Conservation (phyloP, 805 yeast genomes). For the Candida tallmaniae region DNA sequence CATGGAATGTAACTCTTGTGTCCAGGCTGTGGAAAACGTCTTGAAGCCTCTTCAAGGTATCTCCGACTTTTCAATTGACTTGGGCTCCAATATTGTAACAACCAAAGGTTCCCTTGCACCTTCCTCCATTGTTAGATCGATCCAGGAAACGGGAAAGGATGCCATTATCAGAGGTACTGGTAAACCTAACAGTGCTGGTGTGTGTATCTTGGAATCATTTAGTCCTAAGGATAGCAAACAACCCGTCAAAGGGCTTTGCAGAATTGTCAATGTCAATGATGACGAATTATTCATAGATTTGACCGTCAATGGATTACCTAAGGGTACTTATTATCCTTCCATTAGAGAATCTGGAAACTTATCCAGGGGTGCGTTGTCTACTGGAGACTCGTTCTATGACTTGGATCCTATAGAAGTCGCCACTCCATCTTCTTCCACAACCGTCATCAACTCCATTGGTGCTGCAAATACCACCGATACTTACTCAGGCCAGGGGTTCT, state of each 20-base stretch:
- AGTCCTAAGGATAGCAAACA: slow-evolving; percentile 39
- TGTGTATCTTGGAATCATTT: slow-evolving; percentile 78
- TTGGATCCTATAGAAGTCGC: slow-evolving; percentile 38
- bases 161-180: slow-evolving; percentile 94
- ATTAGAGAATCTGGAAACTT: slow-evolving; percentile 72
- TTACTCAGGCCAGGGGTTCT: slow-evolving; percentile 34
- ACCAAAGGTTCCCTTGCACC: slow-evolving; percentile 75
- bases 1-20: slow-evolving; percentile 73
- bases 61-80: slow-evolving; percentile 49
- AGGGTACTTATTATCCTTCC: slow-evolving; percentile 65
- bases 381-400: slow-evolving; percentile 50
- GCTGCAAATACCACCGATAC: slow-evolving; percentile 19
- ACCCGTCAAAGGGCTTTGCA: slow-evolving; percentile 82
- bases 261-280: slow-evolving; percentile 67
- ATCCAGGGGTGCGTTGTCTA: slow-evolving; percentile 63
- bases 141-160: slow-evolving; percentile 75
- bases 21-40: slow-evolving; percentile 52
- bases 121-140: slow-evolving; percentile 59
- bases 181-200: slow-evolving; percentile 82
- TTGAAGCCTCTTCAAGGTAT: slow-evolving; percentile 50
- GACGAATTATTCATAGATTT: slow-evolving; percentile 64
- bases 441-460: slow-evolving; percentile 33
- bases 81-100: slow-evolving; percentile 56
- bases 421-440: slow-evolving; percentile 18
- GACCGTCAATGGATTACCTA: slow-evolving; percentile 66